Evolutionary conservation across 208 protist species (phyloP).

Genomic region (Trypanosomatidae sp.): DNA sequence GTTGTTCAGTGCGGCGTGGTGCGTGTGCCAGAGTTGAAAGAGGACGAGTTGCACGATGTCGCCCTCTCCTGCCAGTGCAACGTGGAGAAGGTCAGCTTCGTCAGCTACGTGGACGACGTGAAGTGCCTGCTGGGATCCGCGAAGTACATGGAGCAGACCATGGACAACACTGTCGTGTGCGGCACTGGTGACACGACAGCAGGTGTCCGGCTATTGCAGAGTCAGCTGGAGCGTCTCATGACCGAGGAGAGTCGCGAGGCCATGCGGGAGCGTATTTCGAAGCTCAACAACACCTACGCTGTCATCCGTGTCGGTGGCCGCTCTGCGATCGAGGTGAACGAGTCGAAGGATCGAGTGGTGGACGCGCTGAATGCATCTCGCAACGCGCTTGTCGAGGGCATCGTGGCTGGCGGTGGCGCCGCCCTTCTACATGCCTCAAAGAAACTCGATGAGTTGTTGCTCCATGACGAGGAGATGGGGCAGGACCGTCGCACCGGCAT

Average conservation of each 20-base stretch:
- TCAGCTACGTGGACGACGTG: conserved; percentile 64
- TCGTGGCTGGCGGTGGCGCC: conserved; percentile 98
- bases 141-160: conserved; percentile 84
- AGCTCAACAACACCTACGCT: conserved; percentile 87
- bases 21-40: conserved; percentile 96
- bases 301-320: conserved; percentile 98
- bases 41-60: conserved; percentile 99
- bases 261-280: conserved; percentile 94
- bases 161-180: conserved; percentile 98
- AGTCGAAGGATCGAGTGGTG: conserved; percentile 99
- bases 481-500: conserved; percentile 83
- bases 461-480: conserved; percentile 80
- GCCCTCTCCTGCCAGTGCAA: conserved; percentile 96
- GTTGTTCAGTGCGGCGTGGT: conserved; percentile 92
- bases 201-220: conserved; percentile 94
- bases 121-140: conserved; percentile 64
- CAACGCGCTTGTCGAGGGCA: conserved; percentile 98
- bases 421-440: conserved; percentile 96
- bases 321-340: conserved; percentile 98
- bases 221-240: conserved; percentile 84
- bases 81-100: conserved; percentile 88
- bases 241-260: conserved; percentile 97
- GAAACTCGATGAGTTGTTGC: conserved; percentile 90
- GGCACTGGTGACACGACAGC: conserved; percentile 71
- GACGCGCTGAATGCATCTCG: conserved; percentile 99